Percentiles rank a stretch among this genome's conserved stretches.
phyloP scores from a whole-genome alignment of 2,329 filamentous ascomycete species.

The Geosmithia morbida region DNA sequence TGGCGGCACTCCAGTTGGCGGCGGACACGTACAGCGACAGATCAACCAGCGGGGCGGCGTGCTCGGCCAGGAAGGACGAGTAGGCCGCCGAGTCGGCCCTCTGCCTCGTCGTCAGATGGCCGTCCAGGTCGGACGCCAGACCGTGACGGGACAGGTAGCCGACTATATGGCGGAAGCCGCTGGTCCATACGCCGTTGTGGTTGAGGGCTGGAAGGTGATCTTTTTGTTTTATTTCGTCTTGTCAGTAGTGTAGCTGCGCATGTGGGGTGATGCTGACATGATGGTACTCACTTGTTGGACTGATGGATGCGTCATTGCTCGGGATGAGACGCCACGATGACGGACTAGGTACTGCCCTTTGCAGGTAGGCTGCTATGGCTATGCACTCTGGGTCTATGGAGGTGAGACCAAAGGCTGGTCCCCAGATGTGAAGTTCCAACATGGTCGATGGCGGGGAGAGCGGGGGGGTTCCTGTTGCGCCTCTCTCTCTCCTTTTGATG shows the following conservation, averaged over 20 bases:
- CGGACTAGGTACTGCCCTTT: slow-evolving; percentile 25
- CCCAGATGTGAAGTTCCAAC: slow-evolving; percentile 73
- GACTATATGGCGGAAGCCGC: slow-evolving; percentile 48
- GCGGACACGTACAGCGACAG: slow-evolving; percentile 83
- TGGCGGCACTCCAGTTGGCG: slow-evolving; percentile 68
- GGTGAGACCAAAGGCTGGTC: slow-evolving; percentile 72
- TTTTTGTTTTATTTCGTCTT: slow-evolving; percentile 11
- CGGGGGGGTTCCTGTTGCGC: not conserved
- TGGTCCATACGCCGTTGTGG: slow-evolving; percentile 35
- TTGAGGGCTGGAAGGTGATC: slow-evolving; percentile 40
- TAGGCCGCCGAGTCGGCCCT: slow-evolving; percentile 34
- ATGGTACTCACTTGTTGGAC: slow-evolving; percentile 50
- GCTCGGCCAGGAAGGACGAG: slow-evolving; percentile 57
- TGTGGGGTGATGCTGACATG: not conserved
- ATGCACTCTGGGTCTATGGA: slow-evolving; percentile 89
- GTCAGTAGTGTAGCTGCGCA: slow-evolving; percentile 8
- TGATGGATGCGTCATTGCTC: slow-evolving; percentile 57
- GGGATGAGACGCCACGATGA: slow-evolving; percentile 56
- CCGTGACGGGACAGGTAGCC: slow-evolving; percentile 32
- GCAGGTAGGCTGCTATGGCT: slow-evolving; percentile 65
- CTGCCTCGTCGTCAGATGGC: slow-evolving; percentile 21
- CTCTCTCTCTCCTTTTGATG: too few relatives aligned
- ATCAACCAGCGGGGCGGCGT: slow-evolving; percentile 66
- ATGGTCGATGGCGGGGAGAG: slow-evolving; percentile 7
- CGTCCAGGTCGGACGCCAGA: slow-evolving; percentile 22